phyloP scores from a whole-genome alignment of 305 asterid genomes.

The Solanum hybrid region DNA sequence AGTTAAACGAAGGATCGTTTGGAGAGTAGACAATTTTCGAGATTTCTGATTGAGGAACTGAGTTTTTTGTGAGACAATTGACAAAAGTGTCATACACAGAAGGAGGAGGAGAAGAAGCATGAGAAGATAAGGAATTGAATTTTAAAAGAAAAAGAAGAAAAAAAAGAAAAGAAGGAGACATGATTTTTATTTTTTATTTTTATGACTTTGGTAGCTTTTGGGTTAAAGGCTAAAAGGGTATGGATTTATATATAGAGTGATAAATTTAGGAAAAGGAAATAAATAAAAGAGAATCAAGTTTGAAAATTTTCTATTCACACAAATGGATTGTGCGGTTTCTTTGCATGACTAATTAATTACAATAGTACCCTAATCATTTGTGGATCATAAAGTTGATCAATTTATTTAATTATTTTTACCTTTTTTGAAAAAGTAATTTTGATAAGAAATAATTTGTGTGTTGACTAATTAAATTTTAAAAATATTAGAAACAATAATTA shows the following conservation, averaged over 20 bases:
- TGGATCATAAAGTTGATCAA: not conserved
- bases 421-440: not conserved
- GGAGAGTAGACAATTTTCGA: constrained; percentile 17
- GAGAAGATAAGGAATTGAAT: not conserved
- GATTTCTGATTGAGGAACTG: not conserved
- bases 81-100: constrained; percentile 3
- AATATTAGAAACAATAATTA: no score
- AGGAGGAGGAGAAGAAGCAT: not conserved
- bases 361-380: not conserved
- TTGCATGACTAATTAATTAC: not conserved
- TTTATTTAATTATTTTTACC: not conserved
- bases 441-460: not conserved
- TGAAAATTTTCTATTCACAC: not conserved
- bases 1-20: constrained; percentile 1
- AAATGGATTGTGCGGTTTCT: not conserved
- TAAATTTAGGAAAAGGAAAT: not conserved
- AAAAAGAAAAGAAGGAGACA: not conserved
- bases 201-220: not conserved
- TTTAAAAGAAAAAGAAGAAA: not conserved
- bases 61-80: constrained; percentile 10
- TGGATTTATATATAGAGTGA: not conserved
- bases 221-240: not conserved
- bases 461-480: not conserved
- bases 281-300: not conserved
- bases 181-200: not conserved